Evolutionary conservation across 2,329 filamentous ascomycete genomes (phyloP), one percentile per base, ranked within the genome.

Genomic region (Aspergillus sp.): DNA sequence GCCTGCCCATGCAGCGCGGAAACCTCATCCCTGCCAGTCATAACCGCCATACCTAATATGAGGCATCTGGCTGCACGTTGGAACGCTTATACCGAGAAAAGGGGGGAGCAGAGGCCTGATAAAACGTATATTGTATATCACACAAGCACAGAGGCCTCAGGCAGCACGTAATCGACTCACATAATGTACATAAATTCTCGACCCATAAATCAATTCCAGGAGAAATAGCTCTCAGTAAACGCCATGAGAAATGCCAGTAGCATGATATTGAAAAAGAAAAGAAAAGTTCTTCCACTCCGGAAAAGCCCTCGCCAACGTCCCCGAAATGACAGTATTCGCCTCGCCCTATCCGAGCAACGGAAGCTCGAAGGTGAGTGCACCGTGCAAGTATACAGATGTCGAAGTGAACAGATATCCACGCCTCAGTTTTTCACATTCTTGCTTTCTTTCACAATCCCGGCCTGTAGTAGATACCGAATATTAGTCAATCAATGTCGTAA

Each of bases 161-260:
- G 47, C 54, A 59, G 54, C 42, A 64, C 58, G 58, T 63, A 51
- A 59, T 59, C 59, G 51, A 59, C 57, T 58, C 54, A 57, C 60
- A 62, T 62, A 64, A 62, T 65, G 54, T 67, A 67, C 65, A 67
- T 54, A 63, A 36, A 51, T 55, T 50, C 47, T 61, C 56, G 51
- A 62, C 48, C 54, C 59, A 55, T 50, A 61, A 36, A 66, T 36
- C 32, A 36, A 13, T 66, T 44, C 62, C 62, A 64, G 60, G 65
- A 59, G 53, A 27, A 27, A 54, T 56, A 61, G 61, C 54, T 58
- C 58, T 63, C 59, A 59, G 55, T 53, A 58, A 66, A 71, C 67
- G 63, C 19, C 49, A 44, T 44, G 7, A 38, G 59, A 66, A 60
- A 71, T 72, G 57, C 71, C 67, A 62, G 41, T 62, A 68, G 62